phyloP scores from a whole-genome alignment of 306 rosid species.

The Luffa aegyptiaca region DNA sequence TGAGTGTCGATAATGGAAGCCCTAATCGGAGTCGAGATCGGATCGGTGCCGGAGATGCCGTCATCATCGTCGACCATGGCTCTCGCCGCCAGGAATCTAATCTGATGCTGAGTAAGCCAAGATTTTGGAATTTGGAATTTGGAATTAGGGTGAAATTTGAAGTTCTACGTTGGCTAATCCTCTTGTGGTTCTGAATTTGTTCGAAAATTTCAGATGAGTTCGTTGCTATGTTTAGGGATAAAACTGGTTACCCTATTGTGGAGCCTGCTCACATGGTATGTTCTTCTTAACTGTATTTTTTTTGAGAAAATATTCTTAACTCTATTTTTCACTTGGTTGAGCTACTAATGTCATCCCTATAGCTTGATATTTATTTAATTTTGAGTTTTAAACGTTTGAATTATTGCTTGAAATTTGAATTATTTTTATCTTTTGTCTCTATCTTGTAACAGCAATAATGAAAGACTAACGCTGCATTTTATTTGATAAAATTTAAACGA shows the following conservation, averaged over 20 bases:
- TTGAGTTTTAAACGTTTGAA: not conserved
- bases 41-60: constrained; percentile 45
- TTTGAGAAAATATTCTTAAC: no score
- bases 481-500: no score
- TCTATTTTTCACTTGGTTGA: not conserved
- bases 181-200: not conserved
- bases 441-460: no score
- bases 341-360: not conserved
- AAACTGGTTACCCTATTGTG: constrained; percentile 71
- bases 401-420: not conserved
- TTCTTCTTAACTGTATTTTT: not conserved
- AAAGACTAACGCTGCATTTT: no score
- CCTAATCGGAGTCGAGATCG: constrained; percentile 16
- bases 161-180: not conserved
- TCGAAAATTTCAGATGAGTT: constrained; percentile 54
- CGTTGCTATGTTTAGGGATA: constrained; percentile 63
- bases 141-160: not conserved
- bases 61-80: constrained; percentile 90
- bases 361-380: not conserved
- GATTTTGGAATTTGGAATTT: not conserved
- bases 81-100: constrained; percentile 87
- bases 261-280: constrained; percentile 95
- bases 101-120: constrained; percentile 67
- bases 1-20: constrained; percentile 25
- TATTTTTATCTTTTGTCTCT: not conserved